A percentile compares a stretch with the other conserved stretches of the same genome.
phyloP scores from a whole-genome alignment of 1,139 yeast genomes.

The Pichia sp. region DNA sequence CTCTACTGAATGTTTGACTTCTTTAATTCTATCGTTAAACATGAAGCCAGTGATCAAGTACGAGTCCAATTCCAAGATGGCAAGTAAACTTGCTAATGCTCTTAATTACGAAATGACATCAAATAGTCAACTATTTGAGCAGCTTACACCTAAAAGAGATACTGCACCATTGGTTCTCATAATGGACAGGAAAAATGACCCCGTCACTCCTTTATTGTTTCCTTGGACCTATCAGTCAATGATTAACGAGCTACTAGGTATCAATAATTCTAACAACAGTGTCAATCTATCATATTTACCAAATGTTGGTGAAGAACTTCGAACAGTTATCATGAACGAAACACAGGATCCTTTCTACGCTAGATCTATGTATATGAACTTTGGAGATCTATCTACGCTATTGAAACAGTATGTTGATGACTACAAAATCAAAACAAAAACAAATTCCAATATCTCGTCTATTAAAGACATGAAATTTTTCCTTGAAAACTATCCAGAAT shows the following conservation, averaged over 20 bases:
- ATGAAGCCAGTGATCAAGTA: conserved; percentile 73
- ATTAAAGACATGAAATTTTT: conserved; percentile 86
- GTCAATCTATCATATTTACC: conserved; percentile 55
- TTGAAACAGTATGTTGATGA: conserved; percentile 81
- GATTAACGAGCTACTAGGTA: conserved; percentile 89
- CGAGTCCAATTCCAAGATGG: conserved; percentile 62
- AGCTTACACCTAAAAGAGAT: conserved; percentile 39
- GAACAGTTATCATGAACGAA: conserved; percentile 59
- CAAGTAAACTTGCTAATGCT: conserved; percentile 66
- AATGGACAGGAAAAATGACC: conserved; percentile 82
- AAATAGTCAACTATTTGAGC: conserved; percentile 59
- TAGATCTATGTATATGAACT: conserved; percentile 81
- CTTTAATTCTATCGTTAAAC: conserved; percentile 69
- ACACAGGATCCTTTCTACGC: conserved; percentile 72
- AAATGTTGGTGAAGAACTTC: conserved; percentile 46
- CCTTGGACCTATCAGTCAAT: conserved; percentile 99
- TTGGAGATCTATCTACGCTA: conserved; percentile 89
- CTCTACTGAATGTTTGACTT: conserved; percentile 52
- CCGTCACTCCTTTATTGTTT: conserved; percentile 81
- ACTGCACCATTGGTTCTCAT: conserved; percentile 72
- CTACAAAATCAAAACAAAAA: conserved; percentile 76
- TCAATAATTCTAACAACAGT: conserved; percentile 57
- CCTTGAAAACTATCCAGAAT: conserved; percentile 90
- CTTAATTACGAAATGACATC: conserved; percentile 51
- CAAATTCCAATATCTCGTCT: conserved; percentile 65